These are phyloP conservation scores for Fomitopsis serialis DNA, from an alignment of 768 basidiomycete genomes.

Conservation along the genomic window DNA sequence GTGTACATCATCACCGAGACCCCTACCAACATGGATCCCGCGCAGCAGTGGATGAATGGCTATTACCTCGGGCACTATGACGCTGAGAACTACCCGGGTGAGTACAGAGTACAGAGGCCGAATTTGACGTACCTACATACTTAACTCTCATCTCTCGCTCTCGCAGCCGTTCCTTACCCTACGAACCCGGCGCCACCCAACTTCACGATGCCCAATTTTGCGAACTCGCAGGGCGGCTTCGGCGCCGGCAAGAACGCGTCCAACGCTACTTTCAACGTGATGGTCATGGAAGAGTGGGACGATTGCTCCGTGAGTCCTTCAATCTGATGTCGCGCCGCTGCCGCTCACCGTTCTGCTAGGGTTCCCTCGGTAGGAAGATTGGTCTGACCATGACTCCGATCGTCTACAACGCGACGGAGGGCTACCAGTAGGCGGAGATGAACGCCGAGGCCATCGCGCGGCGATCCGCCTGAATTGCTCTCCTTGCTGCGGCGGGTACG, in stretches of 20 bases:
- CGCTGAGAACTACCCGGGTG: constrained; percentile 38
- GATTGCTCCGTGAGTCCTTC: constrained; percentile 25
- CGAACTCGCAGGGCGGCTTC: constrained; percentile 33
- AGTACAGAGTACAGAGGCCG: constrained; percentile 5
- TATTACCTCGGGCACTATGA: constrained; percentile 42
- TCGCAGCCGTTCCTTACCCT: constrained; percentile 36
- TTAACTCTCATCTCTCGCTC: constrained; percentile 15
- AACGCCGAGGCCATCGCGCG: not conserved
- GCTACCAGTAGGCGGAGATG: not conserved
- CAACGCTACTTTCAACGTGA: constrained; percentile 30
- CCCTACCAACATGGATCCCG: constrained; percentile 20
- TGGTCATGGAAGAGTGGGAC: constrained; percentile 40
- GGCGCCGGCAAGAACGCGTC: constrained; percentile 27
- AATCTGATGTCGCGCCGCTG: not conserved
- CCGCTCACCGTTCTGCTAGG: constrained; percentile 10
- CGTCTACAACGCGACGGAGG: constrained; percentile 20
- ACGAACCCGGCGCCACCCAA: constrained; percentile 31
- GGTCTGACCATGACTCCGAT: constrained; percentile 14
- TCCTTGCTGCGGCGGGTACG: not conserved
- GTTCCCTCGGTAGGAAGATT: constrained; percentile 16
- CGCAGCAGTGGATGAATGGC: constrained; percentile 30
- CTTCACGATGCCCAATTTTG: constrained; percentile 43
- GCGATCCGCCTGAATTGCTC: not conserved
- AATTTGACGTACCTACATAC: not conserved
- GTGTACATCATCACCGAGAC: constrained; percentile 34